Percentiles rank a stretch among this genome's conserved stretches.
These are phyloP conservation scores for Leccinum fibrillosum DNA, from an alignment of 768 basidiomycete species.

Conservation along the genomic window DNA sequence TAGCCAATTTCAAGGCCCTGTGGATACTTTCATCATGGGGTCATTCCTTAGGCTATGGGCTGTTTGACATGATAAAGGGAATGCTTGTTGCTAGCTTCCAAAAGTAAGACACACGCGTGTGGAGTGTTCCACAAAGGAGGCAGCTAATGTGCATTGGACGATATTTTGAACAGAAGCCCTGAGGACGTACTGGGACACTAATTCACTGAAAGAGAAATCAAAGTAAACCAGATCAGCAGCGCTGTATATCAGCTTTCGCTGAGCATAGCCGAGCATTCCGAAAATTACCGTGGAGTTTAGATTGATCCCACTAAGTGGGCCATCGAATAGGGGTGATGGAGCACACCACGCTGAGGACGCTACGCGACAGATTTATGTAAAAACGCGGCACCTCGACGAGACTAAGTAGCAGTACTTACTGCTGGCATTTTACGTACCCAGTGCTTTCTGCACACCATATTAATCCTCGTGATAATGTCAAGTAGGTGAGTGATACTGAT, in stretches of 20 bases:
- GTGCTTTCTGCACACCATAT: too few relatives aligned
- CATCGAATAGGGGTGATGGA: slow-evolving; percentile 10
- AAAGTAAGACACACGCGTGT: slow-evolving; percentile 8
- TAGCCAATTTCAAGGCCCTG: slow-evolving; percentile 24
- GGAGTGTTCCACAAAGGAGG: slow-evolving; percentile 25
- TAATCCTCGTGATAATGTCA: background rate
- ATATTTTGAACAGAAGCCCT: slow-evolving; percentile 21
- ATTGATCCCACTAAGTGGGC: slow-evolving; percentile 21
- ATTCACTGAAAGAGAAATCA: slow-evolving; percentile 1
- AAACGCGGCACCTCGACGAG: background rate
- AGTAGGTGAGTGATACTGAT: too few relatives aligned
- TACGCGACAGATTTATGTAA: background rate
- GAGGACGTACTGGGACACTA: slow-evolving; percentile 6
- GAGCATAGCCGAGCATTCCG: too few relatives aligned
- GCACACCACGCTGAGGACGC: background rate
- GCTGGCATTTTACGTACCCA: background rate
- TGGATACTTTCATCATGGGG: slow-evolving; percentile 25
- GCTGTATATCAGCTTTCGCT: background rate
- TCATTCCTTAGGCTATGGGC: slow-evolving; percentile 26
- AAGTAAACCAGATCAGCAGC: slow-evolving; percentile 28
- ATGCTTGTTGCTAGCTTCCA: slow-evolving; percentile 12
- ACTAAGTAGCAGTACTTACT: background rate
- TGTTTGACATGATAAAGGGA: slow-evolving; percentile 28
- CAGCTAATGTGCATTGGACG: slow-evolving; percentile 30
- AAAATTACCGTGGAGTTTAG: slow-evolving; percentile 12